Base-by-base conservation (phyloP, 2,329 filamentous ascomycete genomes). In the Pyricularia sp. region DNA sequence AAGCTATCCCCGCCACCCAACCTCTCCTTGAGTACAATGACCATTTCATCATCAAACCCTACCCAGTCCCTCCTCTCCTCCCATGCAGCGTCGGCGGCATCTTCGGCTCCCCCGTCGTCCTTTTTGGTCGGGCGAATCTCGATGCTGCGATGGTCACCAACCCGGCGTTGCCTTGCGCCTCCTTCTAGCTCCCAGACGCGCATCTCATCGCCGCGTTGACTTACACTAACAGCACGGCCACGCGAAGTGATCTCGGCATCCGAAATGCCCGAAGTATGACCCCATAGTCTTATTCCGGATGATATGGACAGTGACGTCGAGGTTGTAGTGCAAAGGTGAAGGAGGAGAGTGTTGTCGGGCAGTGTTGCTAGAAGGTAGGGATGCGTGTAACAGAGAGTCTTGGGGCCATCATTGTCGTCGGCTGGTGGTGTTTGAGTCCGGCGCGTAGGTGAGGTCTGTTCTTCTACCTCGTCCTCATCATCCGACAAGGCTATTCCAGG, bases 171-270 rank as follows among this genome's bases (percentile, higher is more conserved):
- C 68, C 70, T 7, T 66, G 69, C 67, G 63, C 78, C 0, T 7
- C 90, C 90, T 78, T 97, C 93, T 0, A 97, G 84, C 74, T 97
- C 93, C 94, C 94, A 97, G 6, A 97, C 88, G 7, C 93, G 87
- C 71, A 93, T 87, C 76, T 93, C 90, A 69, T 90, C 89, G 31
- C 93, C 93, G n/a, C 88, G 84, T 25, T 85, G 85, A 78, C 92
- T 95, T 67, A 97, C 90, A n/a, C 92, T 96, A 4, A 97, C 92
- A 0, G 93, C 94, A 78, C 94, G 96, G 23, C 93, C 93, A 55
- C 91, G 87, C 64, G 91, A 87, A 23, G 92, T 94, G 68, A 97
- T 92, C 74, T 96, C 90, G 9, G 92, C 93, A 36, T 92, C 90
- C 66, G 92, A 92, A 42, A 97, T 92, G 3, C 92, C 92, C 1